Percentiles rank a stretch among this genome's conserved stretches.
phyloP scores from a whole-genome alignment of 75 land plant species.

The Selaginella moellendorffii region DNA sequence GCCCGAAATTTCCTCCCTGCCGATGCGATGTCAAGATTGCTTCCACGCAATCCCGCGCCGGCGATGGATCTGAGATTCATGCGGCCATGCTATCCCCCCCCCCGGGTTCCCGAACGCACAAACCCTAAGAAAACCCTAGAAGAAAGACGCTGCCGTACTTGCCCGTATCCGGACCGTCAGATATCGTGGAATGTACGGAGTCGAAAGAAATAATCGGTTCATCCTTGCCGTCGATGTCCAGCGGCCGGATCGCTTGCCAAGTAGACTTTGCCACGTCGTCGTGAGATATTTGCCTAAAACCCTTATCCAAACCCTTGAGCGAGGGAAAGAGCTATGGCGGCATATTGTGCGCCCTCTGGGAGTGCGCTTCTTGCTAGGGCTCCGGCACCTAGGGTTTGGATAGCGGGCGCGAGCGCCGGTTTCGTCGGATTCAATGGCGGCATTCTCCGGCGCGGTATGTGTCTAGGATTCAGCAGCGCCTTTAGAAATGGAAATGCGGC shows the following conservation, averaged over 20 bases:
- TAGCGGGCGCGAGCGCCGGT: background rate
- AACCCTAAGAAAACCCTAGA: conserved; percentile 1
- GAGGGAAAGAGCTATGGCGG: background rate
- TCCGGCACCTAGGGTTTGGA: background rate
- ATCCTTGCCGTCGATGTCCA: too few species aligned
- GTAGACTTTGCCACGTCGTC: too few species aligned
- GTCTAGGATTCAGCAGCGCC: too few species aligned
- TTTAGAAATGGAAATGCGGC: background rate
- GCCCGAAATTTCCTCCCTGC: background rate
- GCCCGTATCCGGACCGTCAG: too few species aligned
- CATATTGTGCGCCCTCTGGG: background rate
- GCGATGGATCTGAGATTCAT: too few species aligned
- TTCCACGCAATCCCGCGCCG: too few species aligned
- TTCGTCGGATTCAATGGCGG: background rate
- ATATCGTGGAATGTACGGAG: too few species aligned
- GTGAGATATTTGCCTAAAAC: background rate
- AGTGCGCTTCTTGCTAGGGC: background rate
- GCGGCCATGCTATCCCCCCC: too few species aligned
- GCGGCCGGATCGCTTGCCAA: too few species aligned
- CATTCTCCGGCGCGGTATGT: background rate
- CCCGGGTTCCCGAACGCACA: too few species aligned
- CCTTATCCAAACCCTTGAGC: background rate
- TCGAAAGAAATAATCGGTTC: too few species aligned
- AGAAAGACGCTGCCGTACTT: too few species aligned
- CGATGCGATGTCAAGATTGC: background rate